Conservation (phyloP, 139 green algal genomes). For the Chlorella sp. region DNA sequence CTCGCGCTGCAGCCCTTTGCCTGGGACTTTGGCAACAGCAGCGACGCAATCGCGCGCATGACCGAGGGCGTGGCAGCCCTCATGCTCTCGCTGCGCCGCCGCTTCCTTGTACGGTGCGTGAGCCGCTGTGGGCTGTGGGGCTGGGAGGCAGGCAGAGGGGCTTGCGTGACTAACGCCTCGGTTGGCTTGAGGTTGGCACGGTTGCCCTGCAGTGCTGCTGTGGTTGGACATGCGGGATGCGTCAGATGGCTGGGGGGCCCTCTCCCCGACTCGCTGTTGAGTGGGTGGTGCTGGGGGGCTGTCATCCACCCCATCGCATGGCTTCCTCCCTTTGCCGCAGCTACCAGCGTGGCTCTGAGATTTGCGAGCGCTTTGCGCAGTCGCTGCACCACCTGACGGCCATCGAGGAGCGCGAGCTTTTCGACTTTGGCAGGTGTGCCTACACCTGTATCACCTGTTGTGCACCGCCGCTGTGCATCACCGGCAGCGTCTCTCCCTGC, state of each 20-base stretch:
- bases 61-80: conserved; percentile 85
- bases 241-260: too few relatives aligned
- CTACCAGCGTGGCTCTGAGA: conserved; percentile 80
- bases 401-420: conserved; percentile 68
- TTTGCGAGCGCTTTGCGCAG: conserved; percentile 71
- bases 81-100: conserved; percentile 78
- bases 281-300: too few relatives aligned
- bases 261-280: too few relatives aligned
- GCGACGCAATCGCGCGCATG: conserved; percentile 58
- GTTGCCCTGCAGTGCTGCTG: too few relatives aligned
- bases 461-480: too few relatives aligned
- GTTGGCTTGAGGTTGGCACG: too few relatives aligned
- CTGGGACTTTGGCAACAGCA: conserved; percentile 60
- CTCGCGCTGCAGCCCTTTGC: conserved; percentile 50
- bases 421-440: conserved; percentile 78
- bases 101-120: conserved; percentile 74
- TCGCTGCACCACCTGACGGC: conserved; percentile 72
- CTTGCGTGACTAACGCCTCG: too few relatives aligned
- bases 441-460: too few relatives aligned
- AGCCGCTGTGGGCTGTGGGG: not conserved
- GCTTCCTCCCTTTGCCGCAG: not conserved
- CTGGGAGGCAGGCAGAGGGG: too few relatives aligned
- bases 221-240: too few relatives aligned
- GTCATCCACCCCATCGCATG: too few relatives aligned
- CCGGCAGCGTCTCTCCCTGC: too few relatives aligned